Base-by-base conservation (phyloP, 495 filamentous ascomycete species). In the Sordaria brevicollis region DNA sequence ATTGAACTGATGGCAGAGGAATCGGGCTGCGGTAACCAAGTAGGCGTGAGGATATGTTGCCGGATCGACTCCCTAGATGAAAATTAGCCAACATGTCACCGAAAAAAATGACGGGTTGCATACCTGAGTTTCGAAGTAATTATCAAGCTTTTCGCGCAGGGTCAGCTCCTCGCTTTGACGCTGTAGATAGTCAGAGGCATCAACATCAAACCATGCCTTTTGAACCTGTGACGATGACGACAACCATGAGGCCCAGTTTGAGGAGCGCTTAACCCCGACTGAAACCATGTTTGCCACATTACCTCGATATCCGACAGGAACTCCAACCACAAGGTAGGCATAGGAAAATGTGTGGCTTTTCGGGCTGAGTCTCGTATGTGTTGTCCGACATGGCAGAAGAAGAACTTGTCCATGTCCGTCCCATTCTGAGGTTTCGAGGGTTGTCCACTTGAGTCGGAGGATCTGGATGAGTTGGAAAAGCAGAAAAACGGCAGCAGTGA, bases 1-100 rank as follows among this genome's bases (percentile, higher is more conserved):
- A 72, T 91, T 93, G 78, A 91, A 92, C 17, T 86, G 86, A 75
- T 91, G 91, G 17, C 89, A 88, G 5, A 91, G 77, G 70, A 92
- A 90, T 33, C 84, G 82, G 13, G 92, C 87, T 6, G 90, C 88
- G 15, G 90, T 89, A 35, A 91, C 79, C 41, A 93, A 78, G 76
- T 93, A 94, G 9, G 88, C 89, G 75, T 87, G 81, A 6, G 89
- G 86, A 68, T 84, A 91, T 70, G 76, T 76, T n/a, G 77, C 70
- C 62, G 81, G 77, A 70, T 87, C 80, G 66, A 86, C 79, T 17
- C 81, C 82, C 83, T 88, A 68, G 5, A 73, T 65, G 43, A 38
- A n/a, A n/a, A 68, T 78, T 71, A 80, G 73, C 67, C 25, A 65
- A 66, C 4, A 25, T 35, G 29, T 21, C 7, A 5, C 21, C 17